Evolutionary conservation across 257 asterid genomes (phyloP).

Genomic region (Solanum ossicruentum): DNA sequence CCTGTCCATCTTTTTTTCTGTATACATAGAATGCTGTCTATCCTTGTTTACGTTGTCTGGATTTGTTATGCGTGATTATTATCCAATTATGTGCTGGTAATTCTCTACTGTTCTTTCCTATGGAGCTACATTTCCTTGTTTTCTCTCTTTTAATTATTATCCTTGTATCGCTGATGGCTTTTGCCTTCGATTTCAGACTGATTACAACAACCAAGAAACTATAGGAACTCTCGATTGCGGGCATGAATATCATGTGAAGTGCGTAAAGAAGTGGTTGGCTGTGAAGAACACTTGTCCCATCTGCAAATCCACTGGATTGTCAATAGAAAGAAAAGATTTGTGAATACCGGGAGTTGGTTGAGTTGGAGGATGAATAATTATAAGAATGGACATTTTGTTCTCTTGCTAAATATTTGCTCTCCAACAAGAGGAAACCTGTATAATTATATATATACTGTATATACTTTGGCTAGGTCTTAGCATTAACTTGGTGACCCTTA

Average conservation of each 20-base stretch:
- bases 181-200: background rate
- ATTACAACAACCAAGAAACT: background rate
- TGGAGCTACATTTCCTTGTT: background rate
- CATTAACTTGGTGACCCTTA: constrained; percentile 17
- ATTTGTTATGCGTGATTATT: background rate
- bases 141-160: background rate
- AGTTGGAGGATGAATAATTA: constrained; percentile 20
- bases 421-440: constrained; percentile 18
- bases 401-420: background rate
- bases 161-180: background rate
- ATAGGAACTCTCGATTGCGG: constrained; percentile 10
- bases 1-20: background rate
- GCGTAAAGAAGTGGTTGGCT: constrained; percentile 12
- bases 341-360: constrained; percentile 6
- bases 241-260: constrained; percentile 10
- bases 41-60: background rate
- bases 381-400: constrained; percentile 13
- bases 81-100: background rate
- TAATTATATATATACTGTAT: constrained; percentile 30
- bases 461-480: constrained; percentile 13
- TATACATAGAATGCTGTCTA: background rate
- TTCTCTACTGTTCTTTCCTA: background rate
- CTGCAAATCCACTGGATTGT: constrained; percentile 7
- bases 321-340: constrained; percentile 15
- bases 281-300: constrained; percentile 17